Conservation (phyloP, 1,139 yeast genomes). For the Hemisphaericaspora xylofermentans region DNA sequence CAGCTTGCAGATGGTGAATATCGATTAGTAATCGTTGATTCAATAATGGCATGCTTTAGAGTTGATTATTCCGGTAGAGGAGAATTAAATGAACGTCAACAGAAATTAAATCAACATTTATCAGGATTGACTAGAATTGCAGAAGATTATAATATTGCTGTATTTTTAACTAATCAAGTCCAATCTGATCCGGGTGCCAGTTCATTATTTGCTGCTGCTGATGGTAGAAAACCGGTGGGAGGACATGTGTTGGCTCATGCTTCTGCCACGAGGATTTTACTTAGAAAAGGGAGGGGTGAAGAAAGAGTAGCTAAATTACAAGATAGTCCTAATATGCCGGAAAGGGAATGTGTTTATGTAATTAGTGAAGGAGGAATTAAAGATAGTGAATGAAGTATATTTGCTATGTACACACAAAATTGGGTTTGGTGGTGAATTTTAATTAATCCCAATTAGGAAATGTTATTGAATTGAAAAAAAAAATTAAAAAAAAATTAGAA, state of each 20-base stretch:
- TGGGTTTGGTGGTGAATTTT: neutral
- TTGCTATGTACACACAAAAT: neutral
- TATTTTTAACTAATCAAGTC: conserved; percentile 61
- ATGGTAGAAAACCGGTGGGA: conserved; percentile 65
- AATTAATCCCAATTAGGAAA: conserved; percentile 28
- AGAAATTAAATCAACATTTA: conserved; percentile 56
- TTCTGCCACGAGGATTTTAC: conserved; percentile 57
- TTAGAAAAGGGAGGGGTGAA: conserved; percentile 63
- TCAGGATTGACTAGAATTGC: conserved; percentile 51
- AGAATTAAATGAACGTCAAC: conserved; percentile 60
- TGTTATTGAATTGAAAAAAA: conserved; percentile 14
- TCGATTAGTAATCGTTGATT: conserved; percentile 46
- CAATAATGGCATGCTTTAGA: conserved; percentile 62
- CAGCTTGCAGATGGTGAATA: conserved; percentile 52
- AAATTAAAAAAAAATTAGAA: conserved; percentile 4
- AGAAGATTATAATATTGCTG: conserved; percentile 60
- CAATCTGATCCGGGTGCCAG: conserved; percentile 73
- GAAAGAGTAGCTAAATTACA: conserved; percentile 63
- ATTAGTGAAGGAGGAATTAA: conserved; percentile 54
- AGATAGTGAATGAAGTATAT: conserved; percentile 32
- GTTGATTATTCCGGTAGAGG: conserved; percentile 64
- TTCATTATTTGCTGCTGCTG: conserved; percentile 61
- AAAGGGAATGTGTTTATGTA: conserved; percentile 53
- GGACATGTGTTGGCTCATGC: conserved; percentile 68
- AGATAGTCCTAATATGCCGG: conserved; percentile 66